Evolutionary conservation across 805 yeast species (phyloP), one percentile per base, ranked within the genome.

Genomic region (Saccharomyces paradoxus): DNA sequence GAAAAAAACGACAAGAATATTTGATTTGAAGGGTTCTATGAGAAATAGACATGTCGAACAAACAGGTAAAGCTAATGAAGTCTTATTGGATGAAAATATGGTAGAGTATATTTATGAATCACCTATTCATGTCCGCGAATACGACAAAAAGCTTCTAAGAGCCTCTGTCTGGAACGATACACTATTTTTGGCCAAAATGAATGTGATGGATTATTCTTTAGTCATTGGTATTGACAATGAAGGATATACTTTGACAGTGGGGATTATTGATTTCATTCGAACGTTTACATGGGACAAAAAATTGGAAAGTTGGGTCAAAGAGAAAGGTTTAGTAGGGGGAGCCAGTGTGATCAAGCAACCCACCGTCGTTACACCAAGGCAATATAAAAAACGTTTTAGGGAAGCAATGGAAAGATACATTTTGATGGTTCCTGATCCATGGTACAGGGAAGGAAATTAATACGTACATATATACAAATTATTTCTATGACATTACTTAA

Each of bases 201-300:
- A 94, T 66, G 98, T 94, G 5, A 94, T 94, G 99, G 99, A 94
- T 69, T 94, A 94, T 66, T 92, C 98, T 0, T 75, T 94, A 59
- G 96, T 94, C 9, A 85, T 94, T 56, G 99, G 98, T 0, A 88
- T 94, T 46, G 96, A 94, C 66, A 74, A 71, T 50, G 78, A 81
- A 24, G 80, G 80, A 58, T 78, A 79, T 51, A 84, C 84, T 53
- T 75, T 94, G 41, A 89, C 90, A 21, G 96, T 91, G 13, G 99
- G 99, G 3, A 91, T 94, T 46, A 91, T 94, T 57, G 87, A 94
- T 69, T 94, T 95, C 76, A 83, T 94, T 48, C 73, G 99, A 56
- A 90, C 99, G 0, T 94, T 92, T 64, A 94, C 99, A 0, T 94
- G 99, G 99, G 99, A 94, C 65, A 94, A 94, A 71, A 94, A 91